phyloP scores from a whole-genome alignment of 352 stramenopile genomes.

The Globisporangium rhizosaccharum region DNA sequence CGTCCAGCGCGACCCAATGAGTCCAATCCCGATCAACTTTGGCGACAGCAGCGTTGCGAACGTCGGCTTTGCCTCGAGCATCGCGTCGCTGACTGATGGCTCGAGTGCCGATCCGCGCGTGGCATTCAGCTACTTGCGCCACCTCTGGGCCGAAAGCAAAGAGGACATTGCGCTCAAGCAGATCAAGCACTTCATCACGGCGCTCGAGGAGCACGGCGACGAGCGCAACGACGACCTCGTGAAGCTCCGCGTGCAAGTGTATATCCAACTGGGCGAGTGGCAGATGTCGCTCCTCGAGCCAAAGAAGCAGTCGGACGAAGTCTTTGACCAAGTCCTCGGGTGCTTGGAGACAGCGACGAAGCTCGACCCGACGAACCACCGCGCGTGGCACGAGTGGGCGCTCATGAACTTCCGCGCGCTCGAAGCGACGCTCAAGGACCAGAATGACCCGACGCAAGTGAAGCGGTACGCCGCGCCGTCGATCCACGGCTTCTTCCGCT shows the following conservation, averaged over 20 bases:
- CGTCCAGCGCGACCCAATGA: slow-evolving; percentile 61
- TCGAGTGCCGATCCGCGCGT: slow-evolving; percentile 69
- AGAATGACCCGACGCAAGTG: slow-evolving; percentile 30
- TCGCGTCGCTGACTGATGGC: slow-evolving; percentile 57
- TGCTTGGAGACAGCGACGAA: slow-evolving; percentile 81
- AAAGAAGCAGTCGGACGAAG: slow-evolving; percentile 58
- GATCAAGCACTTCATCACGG: slow-evolving; percentile 82
- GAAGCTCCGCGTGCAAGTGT: slow-evolving; percentile 76
- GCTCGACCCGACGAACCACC: slow-evolving; percentile 91
- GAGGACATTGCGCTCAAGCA: slow-evolving; percentile 80
- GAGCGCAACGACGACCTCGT: slow-evolving; percentile 66
- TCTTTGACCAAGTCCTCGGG: slow-evolving; percentile 73
- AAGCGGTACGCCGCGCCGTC: slow-evolving; percentile 88
- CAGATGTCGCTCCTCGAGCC: slow-evolving; percentile 76
- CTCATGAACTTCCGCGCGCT: slow-evolving; percentile 95
- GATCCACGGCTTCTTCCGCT: slow-evolving; percentile 97
- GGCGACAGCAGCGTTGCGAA: slow-evolving; percentile 38
- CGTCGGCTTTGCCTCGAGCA: slow-evolving; percentile 46
- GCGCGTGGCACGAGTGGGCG: slow-evolving; percentile 98
- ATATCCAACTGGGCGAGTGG: slow-evolving; percentile 84
- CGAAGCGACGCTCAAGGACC: slow-evolving; percentile 56
- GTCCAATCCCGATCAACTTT: slow-evolving; percentile 66
- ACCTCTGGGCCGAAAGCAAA: slow-evolving; percentile 78
- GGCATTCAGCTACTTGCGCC: slow-evolving; percentile 74
- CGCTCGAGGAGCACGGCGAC: slow-evolving; percentile 61